A percentile compares a stretch with the other conserved stretches of the same genome.
Evolutionary conservation across 2,329 filamentous ascomycete species (phyloP).

Genomic region (Chrysoporthe austroafricana): DNA sequence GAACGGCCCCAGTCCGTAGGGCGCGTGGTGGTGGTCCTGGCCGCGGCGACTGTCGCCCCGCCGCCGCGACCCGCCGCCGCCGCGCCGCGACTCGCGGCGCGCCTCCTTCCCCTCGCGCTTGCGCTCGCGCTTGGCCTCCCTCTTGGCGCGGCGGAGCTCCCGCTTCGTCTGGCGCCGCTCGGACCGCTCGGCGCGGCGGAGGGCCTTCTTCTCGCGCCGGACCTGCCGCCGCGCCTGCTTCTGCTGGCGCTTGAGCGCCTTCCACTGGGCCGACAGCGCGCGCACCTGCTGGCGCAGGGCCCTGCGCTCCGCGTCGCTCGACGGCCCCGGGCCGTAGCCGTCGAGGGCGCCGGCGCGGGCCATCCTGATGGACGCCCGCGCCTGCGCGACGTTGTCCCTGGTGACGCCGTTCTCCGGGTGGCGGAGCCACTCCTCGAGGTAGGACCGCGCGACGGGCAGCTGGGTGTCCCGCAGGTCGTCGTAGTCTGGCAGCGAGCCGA

Average conservation of each 20-base stretch:
- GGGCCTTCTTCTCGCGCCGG: constrained; percentile 38
- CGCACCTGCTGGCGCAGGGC: constrained; percentile 51
- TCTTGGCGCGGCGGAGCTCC: constrained; percentile 38
- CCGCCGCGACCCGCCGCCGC: not conserved
- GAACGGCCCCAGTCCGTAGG: not conserved
- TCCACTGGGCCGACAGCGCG: constrained; percentile 49
- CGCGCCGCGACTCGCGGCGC: not conserved
- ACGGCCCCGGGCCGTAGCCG: constrained; percentile 13
- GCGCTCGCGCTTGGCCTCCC: constrained; percentile 36
- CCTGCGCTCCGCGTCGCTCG: constrained; percentile 25
- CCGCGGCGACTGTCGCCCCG: not conserved
- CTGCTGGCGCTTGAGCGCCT: constrained; percentile 44
- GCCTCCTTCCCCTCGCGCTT: constrained; percentile 32
- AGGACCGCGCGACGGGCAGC: constrained; percentile 49
- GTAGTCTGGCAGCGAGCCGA: constrained; percentile 59
- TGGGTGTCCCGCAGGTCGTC: constrained; percentile 54
- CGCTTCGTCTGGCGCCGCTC: constrained; percentile 38
- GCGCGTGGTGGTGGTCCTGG: not conserved
- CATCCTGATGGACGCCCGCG: constrained; percentile 49
- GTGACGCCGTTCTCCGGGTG: constrained; percentile 55
- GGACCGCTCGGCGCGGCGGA: constrained; percentile 35
- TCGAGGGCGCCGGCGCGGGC: constrained; percentile 34
- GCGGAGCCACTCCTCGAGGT: constrained; percentile 53
- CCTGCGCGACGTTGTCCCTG: constrained; percentile 46
- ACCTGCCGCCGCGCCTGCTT: constrained; percentile 38